Percentiles rank a stretch among this genome's conserved stretches.
Evolutionary conservation across 768 basidiomycete species (phyloP).

Genomic region (Suillus hirtellus): DNA sequence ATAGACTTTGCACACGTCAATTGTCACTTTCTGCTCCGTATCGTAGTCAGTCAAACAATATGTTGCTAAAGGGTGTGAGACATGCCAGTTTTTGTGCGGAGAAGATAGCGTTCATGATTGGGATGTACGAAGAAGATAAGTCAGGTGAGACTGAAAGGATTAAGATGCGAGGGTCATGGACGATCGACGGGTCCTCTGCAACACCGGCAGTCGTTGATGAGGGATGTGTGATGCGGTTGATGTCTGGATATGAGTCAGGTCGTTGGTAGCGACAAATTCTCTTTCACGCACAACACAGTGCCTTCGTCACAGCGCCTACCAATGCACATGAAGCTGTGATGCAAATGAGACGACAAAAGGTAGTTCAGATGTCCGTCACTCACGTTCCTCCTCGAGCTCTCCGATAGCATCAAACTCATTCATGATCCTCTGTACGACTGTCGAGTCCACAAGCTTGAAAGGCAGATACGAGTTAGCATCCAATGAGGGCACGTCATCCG

Average conservation of each 20-base stretch:
- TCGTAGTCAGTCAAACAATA: neutral
- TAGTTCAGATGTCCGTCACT: slow-evolving; percentile 37
- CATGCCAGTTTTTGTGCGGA: slow-evolving; percentile 94
- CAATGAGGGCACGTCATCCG: slow-evolving; percentile 38
- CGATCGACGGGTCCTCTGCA: slow-evolving; percentile 33
- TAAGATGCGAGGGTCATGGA: slow-evolving; percentile 58
- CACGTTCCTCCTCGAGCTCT: slow-evolving; percentile 49
- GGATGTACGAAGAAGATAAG: slow-evolving; percentile 88
- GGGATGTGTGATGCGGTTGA: slow-evolving; percentile 55
- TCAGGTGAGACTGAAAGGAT: slow-evolving; percentile 93
- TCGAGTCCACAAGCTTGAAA: slow-evolving; percentile 75
- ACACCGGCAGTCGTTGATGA: slow-evolving; percentile 29
- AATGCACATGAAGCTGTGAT: slow-evolving; percentile 62
- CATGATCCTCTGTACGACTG: slow-evolving; percentile 60
- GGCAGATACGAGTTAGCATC: slow-evolving; percentile 85
- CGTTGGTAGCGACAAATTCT: neutral
- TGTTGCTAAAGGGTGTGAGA: slow-evolving; percentile 13
- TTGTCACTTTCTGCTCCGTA: slow-evolving; percentile 79
- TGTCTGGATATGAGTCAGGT: slow-evolving; percentile 53
- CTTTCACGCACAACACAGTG: slow-evolving; percentile 74
- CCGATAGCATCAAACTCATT: slow-evolving; percentile 58
- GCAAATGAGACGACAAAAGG: slow-evolving; percentile 7
- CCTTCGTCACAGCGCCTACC: slow-evolving; percentile 89
- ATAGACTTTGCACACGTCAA: slow-evolving; percentile 92
- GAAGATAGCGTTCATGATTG: slow-evolving; percentile 99